These are phyloP conservation scores for Claviceps capensis DNA, from an alignment of 2,329 filamentous ascomycete species.

Conservation along the genomic window DNA sequence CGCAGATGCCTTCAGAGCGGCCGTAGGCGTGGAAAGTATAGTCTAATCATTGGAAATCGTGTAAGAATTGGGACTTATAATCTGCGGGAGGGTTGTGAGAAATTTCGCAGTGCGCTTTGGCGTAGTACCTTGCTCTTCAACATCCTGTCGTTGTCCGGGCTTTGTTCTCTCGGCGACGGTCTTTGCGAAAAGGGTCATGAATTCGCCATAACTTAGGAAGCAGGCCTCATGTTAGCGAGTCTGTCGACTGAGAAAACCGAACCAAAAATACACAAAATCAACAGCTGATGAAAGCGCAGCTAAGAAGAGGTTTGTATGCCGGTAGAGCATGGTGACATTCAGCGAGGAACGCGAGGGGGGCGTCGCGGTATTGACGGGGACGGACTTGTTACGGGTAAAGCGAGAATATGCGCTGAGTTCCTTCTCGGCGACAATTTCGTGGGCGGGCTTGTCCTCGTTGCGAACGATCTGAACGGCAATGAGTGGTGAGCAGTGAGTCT, in stretches of 20 bases:
- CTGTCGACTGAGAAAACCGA: background rate
- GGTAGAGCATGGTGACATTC: background rate
- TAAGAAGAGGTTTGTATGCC: background rate
- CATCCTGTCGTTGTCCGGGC: slow-evolving; percentile 70
- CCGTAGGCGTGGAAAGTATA: slow-evolving; percentile 70
- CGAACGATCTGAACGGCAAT: slow-evolving; percentile 55
- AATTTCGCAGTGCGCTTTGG: background rate
- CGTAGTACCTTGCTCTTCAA: slow-evolving; percentile 60
- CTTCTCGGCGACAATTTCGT: slow-evolving; percentile 64
- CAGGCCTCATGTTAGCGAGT: slow-evolving; percentile 3
- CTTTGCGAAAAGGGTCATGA: slow-evolving; percentile 78
- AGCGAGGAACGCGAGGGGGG: background rate
- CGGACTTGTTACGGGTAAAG: slow-evolving; percentile 62
- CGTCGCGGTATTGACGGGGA: slow-evolving; percentile 7
- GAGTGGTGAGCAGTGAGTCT: background rate
- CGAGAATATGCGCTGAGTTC: slow-evolving; percentile 67
- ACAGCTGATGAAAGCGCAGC: background rate
- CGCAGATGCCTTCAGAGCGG: slow-evolving; percentile 59
- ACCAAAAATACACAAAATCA: background rate
- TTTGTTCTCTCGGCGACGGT: slow-evolving; percentile 76
- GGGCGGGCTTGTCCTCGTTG: slow-evolving; percentile 61
- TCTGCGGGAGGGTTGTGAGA: too few relatives aligned
- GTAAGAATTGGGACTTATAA: background rate
- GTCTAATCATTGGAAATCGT: slow-evolving; percentile 21
- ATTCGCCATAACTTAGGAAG: slow-evolving; percentile 32